Percentiles rank a stretch among this genome's conserved stretches.
Evolutionary conservation across 2,329 filamentous ascomycete genomes (phyloP).

Genomic region (Cladorrhinum sp.): DNA sequence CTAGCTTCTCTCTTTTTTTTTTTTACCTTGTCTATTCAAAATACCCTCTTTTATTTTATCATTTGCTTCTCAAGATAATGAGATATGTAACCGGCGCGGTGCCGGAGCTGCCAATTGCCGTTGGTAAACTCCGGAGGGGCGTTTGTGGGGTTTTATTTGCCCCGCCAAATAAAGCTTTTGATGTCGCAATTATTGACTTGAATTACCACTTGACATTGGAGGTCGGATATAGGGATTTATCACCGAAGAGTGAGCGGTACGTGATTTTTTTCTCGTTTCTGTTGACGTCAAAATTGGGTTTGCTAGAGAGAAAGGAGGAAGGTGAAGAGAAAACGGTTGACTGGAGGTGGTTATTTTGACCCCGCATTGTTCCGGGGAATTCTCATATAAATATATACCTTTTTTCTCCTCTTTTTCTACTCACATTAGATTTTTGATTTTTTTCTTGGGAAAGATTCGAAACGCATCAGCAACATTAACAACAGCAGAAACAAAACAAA

Average conservation of each 20-base stretch:
- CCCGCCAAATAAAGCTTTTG: not conserved
- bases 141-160: not conserved
- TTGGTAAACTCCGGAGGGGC: not conserved
- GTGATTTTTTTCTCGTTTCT: too few relatives aligned
- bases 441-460: too few relatives aligned
- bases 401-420: not conserved
- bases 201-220: too few relatives aligned
- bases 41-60: not conserved
- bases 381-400: not conserved
- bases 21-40: not conserved
- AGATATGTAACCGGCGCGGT: not conserved
- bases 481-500: not conserved
- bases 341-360: too few relatives aligned
- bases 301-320: too few relatives aligned
- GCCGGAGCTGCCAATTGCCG: not conserved
- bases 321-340: too few relatives aligned
- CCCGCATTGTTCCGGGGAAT: too few relatives aligned
- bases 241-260: too few relatives aligned
- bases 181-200: not conserved
- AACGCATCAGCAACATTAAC: too few relatives aligned
- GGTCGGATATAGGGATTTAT: too few relatives aligned
- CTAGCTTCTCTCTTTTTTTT: slow-evolving; percentile 5
- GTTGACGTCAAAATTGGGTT: too few relatives aligned
- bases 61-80: not conserved
- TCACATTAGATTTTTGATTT: too few relatives aligned